A percentile compares a stretch with the other conserved stretches of the same genome.
Conservation (phyloP, 495 filamentous ascomycete species). For the Penicillium goetzii region DNA sequence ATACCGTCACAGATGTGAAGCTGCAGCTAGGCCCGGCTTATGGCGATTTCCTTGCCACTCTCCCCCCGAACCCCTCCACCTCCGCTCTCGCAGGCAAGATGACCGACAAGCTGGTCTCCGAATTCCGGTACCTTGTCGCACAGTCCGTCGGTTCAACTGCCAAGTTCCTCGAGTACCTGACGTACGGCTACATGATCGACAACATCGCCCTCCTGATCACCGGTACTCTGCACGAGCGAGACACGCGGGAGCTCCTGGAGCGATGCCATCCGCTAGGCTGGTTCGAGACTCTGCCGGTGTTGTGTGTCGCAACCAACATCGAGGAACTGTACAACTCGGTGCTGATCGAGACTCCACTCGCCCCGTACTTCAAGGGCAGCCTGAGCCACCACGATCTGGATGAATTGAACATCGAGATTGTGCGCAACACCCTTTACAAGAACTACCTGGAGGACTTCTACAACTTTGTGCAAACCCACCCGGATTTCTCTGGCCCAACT, state of each 20-base stretch:
- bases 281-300: conserved; percentile 98
- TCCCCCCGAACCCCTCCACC: conserved; percentile 96
- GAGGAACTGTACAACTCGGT: conserved; percentile 99
- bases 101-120: conserved; percentile 95
- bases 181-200: conserved; percentile 99
- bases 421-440: conserved; percentile 98
- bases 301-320: conserved; percentile 96
- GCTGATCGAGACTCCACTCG: conserved; percentile 92
- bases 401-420: conserved; percentile 99
- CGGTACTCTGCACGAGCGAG: conserved; percentile 94
- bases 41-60: conserved; percentile 92
- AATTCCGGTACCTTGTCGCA: conserved; percentile 93
- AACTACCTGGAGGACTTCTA: conserved; percentile 99
- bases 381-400: conserved; percentile 95
- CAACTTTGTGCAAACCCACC: conserved; percentile 82
- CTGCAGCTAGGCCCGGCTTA: conserved; percentile 95
- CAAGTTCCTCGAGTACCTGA: conserved; percentile 95
- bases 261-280: conserved; percentile 96
- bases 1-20: conserved; percentile 75
- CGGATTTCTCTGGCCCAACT: conserved; percentile 84
- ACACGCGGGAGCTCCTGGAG: conserved; percentile 93
- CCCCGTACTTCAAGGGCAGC: conserved; percentile 94
- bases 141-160: conserved; percentile 88
- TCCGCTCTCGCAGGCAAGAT: conserved; percentile 92
- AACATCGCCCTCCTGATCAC: conserved; percentile 98